These are phyloP conservation scores for Trichoderma aggressivum DNA, from an alignment of 2,329 filamentous ascomycete species.

Conservation along the genomic window DNA sequence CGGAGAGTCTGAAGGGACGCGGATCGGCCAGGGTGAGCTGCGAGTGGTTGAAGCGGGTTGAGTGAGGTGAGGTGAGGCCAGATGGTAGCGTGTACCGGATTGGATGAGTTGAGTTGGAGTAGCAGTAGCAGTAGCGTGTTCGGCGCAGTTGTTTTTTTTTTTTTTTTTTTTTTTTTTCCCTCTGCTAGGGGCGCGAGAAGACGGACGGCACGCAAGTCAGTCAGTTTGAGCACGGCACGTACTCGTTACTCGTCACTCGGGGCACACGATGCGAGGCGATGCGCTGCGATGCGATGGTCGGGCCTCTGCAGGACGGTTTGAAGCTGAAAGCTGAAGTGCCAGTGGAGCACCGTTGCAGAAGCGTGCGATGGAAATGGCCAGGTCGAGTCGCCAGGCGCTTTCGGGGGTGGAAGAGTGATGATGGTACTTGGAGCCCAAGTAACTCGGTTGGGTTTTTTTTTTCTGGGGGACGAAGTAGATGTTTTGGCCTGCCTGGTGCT, in stretches of 20 bases:
- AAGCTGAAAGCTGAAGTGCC: conserved; percentile 3
- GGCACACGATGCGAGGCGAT: background rate
- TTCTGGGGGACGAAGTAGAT: conserved; percentile 28
- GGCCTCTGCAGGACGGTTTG: background rate
- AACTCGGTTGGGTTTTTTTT: conserved; percentile 28
- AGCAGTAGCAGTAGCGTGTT: background rate
- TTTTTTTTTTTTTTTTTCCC: no score
- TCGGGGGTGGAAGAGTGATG: conserved; percentile 23
- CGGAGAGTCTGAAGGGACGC: background rate
- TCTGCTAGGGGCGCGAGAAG: background rate
- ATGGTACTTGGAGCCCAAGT: conserved; percentile 42
- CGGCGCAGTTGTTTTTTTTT: background rate
- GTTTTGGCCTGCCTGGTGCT: conserved; percentile 30
- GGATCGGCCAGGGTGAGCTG: conserved; percentile 13
- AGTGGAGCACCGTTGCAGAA: conserved; percentile 12
- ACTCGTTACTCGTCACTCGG: background rate
- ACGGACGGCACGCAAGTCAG: background rate
- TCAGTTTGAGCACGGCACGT: background rate
- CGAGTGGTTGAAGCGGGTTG: background rate
- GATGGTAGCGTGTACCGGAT: background rate
- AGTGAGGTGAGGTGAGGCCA: background rate
- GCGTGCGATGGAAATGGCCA: conserved; percentile 20
- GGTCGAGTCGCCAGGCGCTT: conserved; percentile 16
- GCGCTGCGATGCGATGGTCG: background rate
- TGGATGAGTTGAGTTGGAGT: background rate